Evolutionary conservation across 225 moss, liverwort and hornwort genomes (phyloP), one percentile per base, ranked within the genome.

Genomic region (Marchantia paleacea): DNA sequence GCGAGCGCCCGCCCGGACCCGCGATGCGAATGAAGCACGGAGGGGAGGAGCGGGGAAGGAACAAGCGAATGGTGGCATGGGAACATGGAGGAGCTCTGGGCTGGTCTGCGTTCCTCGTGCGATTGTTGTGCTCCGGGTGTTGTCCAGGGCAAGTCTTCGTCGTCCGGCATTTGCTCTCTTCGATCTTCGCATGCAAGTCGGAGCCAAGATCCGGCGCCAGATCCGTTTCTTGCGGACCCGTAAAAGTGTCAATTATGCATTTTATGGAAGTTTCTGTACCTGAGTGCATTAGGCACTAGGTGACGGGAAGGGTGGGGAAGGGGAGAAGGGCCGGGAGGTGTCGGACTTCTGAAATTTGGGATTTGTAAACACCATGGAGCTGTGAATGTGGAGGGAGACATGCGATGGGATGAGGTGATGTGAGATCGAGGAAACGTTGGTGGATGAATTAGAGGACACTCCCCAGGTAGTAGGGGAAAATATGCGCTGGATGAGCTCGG

Each of bases 321-420:
- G 57, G 31, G 57, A 49, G 47, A 4, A 47, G 16, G 69, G 5
- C 39, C 60, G 0, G 11, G 49, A 66, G 47, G 30, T 62, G 52
- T 51, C 13, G 11, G 12, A 19, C 29, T 66, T 12, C 26, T 19
- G 19, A 28, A 10, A 9, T 66, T 25, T 29, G 39, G 19, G 31
- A 12, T 52, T 67, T 69, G 55, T 31, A 49, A 8, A 63, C 19
- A 66, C 26, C 11, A 66, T 66, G 66, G 66, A 66, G 66, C 12
- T 28, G 10, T 29, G 28, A 62, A 62, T 62, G 62, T 62, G 10
- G 10, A 14, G 30, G 28, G n/a, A 8, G 65, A 69, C 69, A 30
- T 69, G 12, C 12, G 29, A 12, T 39, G 31, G 11, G 69, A 84
- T 84, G 84, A 62, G 69, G 69, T 47, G 15, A 52, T 52, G 16